A percentile compares a stretch with the other conserved stretches of the same genome.
phyloP scores from a whole-genome alignment of 345 rosid genomes.

The Crucihimalaya himalaica region DNA sequence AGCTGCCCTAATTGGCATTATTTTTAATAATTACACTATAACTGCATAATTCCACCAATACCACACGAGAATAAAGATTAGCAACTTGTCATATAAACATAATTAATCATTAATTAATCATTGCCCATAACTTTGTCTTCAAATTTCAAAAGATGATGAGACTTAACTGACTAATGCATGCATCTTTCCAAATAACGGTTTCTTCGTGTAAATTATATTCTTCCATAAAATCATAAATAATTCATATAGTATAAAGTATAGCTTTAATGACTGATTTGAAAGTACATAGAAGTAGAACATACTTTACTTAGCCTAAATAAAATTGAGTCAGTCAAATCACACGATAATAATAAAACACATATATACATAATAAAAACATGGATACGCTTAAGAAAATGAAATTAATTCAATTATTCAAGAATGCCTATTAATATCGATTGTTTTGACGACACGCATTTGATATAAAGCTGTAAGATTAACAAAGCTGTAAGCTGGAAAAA shows the following conservation, averaged over 20 bases:
- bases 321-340: constrained; percentile 28
- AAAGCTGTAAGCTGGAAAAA: constrained; percentile 11
- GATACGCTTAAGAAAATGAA: constrained; percentile 16
- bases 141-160: constrained; percentile 25
- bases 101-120: constrained; percentile 23
- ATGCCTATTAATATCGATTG: constrained; percentile 30
- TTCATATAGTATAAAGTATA: neutral
- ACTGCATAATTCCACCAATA: constrained; percentile 27
- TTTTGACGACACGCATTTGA: constrained; percentile 34
- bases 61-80: constrained; percentile 31
- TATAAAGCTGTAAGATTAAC: constrained; percentile 37
- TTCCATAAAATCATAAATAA: constrained; percentile 3
- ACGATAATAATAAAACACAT: neutral
- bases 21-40: neutral
- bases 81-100: constrained; percentile 27
- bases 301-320: constrained; percentile 18
- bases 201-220: constrained; percentile 19
- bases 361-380: constrained; percentile 4
- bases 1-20: neutral
- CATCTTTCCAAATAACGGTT: constrained; percentile 19
- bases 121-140: constrained; percentile 18
- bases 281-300: constrained; percentile 31
- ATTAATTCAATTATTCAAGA: constrained; percentile 21
- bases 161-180: constrained; percentile 33
- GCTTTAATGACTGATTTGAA: constrained; percentile 34